Conservation (phyloP, 345 rosid species). For the Ceriops tagal region DNA sequence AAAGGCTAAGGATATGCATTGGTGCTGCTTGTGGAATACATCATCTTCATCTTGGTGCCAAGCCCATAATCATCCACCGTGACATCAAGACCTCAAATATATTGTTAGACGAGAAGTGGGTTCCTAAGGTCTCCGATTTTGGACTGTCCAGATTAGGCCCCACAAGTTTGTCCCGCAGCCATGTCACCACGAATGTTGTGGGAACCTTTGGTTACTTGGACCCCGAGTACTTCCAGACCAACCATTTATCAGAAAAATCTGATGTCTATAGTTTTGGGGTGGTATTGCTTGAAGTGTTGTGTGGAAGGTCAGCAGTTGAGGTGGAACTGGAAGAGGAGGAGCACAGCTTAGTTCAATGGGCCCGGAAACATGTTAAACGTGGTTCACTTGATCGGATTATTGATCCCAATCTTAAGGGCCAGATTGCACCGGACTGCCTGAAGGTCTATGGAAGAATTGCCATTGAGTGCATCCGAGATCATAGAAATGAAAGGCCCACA, state of each 20-base stretch:
- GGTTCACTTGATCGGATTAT: constrained; percentile 9
- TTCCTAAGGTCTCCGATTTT: constrained; percentile 20
- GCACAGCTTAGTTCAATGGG: constrained; percentile 10
- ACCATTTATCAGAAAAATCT: constrained; percentile 14
- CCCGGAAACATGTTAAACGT: not conserved
- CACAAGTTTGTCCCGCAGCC: constrained; percentile 6
- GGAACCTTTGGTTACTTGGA: constrained; percentile 16
- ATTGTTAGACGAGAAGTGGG: constrained; percentile 19
- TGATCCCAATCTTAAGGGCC: constrained; percentile 8
- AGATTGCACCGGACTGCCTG: constrained; percentile 10
- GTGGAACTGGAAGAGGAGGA: constrained; percentile 10
- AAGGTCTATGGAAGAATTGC: constrained; percentile 10
- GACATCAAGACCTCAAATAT: constrained; percentile 17
- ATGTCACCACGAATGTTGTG: constrained; percentile 16
- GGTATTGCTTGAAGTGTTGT: constrained; percentile 14
- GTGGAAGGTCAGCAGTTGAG: constrained; percentile 13
- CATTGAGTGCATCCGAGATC: not conserved
- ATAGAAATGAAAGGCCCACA: constrained; percentile 6
- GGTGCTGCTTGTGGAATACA: constrained; percentile 5
- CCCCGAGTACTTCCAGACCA: constrained; percentile 10
- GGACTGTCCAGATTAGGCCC: constrained; percentile 17
- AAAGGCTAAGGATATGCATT: constrained; percentile 1
- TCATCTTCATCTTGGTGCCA: constrained; percentile 8
- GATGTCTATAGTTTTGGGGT: constrained; percentile 19
- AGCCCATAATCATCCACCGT: constrained; percentile 15